Evolutionary conservation across 2,329 filamentous ascomycete species (phyloP).

Genomic region (Arthrinium puccinioides): DNA sequence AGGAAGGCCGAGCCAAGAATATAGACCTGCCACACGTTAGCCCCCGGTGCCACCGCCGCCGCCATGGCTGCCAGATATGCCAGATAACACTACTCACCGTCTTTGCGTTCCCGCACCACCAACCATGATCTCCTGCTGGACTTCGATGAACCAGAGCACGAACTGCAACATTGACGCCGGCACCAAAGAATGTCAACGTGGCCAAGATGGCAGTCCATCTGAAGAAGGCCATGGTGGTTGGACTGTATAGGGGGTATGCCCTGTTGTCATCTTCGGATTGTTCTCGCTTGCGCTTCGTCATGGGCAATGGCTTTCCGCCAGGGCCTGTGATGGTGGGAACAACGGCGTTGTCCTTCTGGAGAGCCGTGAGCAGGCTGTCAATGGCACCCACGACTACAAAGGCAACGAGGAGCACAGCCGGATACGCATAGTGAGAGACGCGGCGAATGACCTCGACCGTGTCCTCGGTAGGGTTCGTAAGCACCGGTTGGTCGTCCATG

Average conservation of each 20-base stretch:
- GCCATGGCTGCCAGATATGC: no score
- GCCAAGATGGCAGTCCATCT: slow-evolving; percentile 66
- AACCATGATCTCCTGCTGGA: slow-evolving; percentile 18
- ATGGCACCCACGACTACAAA: slow-evolving; percentile 44
- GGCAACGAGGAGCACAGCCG: slow-evolving; percentile 41
- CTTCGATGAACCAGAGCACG: slow-evolving; percentile 58
- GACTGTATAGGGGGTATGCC: slow-evolving; percentile 24
- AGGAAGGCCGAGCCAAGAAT: slow-evolving; percentile 79
- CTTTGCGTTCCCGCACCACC: slow-evolving; percentile 24
- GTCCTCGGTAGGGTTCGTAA: slow-evolving; percentile 19
- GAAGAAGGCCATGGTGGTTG: slow-evolving; percentile 49
- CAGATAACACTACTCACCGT: no score
- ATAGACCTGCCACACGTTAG: slow-evolving; percentile 80
- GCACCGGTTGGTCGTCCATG: slow-evolving; percentile 18
- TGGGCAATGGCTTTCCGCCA: slow-evolving; percentile 80
- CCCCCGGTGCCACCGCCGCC: no score
- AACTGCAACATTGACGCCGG: slow-evolving; percentile 63
- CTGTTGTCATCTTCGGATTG: slow-evolving; percentile 33
- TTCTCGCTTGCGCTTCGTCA: slow-evolving; percentile 50
- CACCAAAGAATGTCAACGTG: slow-evolving; percentile 68
- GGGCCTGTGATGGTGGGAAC: slow-evolving; percentile 59
- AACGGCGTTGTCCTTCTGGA: slow-evolving; percentile 38
- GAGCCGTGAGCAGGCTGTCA: slow-evolving; percentile 45
- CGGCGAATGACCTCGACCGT: slow-evolving; percentile 36
- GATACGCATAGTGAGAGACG: slow-evolving; percentile 43